Evolutionary conservation across 176 grass and related monocot genomes (phyloP), one percentile per base, ranked within the genome.

Genomic region (Saccharum spontaneum): DNA sequence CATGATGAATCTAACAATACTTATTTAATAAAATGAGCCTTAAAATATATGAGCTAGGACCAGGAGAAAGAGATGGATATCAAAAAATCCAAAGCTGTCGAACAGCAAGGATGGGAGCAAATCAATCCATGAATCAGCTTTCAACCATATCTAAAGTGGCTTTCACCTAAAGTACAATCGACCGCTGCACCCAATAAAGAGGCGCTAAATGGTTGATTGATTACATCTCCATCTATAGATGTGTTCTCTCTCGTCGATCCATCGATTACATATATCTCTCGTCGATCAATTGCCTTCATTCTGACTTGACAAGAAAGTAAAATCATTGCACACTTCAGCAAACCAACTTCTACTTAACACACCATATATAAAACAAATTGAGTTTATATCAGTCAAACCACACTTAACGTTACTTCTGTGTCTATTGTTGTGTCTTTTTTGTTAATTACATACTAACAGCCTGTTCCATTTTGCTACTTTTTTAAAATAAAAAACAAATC

Each of bases 241-340:
- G 28, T 64, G 22, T 17, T 30, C 40, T 48, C 24, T 49, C 77
- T 46, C 23, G 24, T 43, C 76, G 55, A 63, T 78, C 39, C 63
- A 64, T 66, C 55, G 57, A 84, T 75, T 70, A 6, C n/a, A 63
- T 63, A 63, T 63, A 41, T 24, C 54, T 60, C 18, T 75, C 31
- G 40, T 45, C 54, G 20, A 84, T 76, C 61, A 5, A 68, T 85
- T 41, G 75, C 83, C 64, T 61, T 61, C n/a, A 31, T 45, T 60
- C 73, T 60, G 65, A 78, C 83, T 85, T 78, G 64, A 85, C 75
- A 70, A 10, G 48, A 85, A 85, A 85, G 83, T 69, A 85, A 85
- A 85, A 85, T 78, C 75, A 85, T 85, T 71, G 62, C 59, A 38
- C 57, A 52, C 52, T 54, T 59, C 10, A 57, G 62, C 36, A 55